phyloP scores from a whole-genome alignment of 192 early-diverging fungal genomes.

The Backusella tarrabulga region DNA sequence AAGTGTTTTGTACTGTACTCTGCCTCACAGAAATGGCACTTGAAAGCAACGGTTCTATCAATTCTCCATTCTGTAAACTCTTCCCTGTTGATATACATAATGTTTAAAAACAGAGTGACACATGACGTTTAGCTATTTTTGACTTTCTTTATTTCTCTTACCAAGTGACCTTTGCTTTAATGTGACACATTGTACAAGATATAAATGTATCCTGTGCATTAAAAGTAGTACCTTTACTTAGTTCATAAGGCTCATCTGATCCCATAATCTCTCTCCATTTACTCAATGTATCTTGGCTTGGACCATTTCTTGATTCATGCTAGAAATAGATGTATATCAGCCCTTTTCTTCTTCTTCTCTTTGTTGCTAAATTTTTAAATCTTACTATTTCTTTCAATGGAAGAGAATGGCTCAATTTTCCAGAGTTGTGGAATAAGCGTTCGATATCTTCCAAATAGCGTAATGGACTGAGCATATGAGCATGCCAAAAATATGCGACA shows the following conservation, averaged over 20 bases:
- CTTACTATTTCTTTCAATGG: constrained; percentile 1
- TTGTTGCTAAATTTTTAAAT: neutral
- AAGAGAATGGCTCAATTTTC: neutral
- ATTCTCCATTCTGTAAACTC: constrained; percentile 7
- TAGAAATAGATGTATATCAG: neutral
- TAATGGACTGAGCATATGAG: neutral
- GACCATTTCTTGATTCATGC: neutral
- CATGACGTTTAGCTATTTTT: neutral
- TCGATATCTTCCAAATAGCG: neutral
- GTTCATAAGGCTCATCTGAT: constrained; percentile 2
- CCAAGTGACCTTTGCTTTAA: constrained; percentile 7
- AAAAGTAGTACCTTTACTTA: neutral
- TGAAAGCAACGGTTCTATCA: neutral
- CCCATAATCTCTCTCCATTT: neutral
- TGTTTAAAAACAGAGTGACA: neutral
- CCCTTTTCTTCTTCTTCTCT: neutral
- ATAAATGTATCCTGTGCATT: constrained; percentile 3
- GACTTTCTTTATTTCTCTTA: neutral
- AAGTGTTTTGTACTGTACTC: neutral
- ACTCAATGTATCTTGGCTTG: neutral
- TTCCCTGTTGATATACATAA: neutral
- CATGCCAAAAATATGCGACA: neutral
- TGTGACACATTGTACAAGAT: constrained; percentile 6
- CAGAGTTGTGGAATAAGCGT: neutral
- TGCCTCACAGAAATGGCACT: neutral